phyloP scores from a whole-genome alignment of 352 stramenopile genomes.

The Globisporangium nagaii region DNA sequence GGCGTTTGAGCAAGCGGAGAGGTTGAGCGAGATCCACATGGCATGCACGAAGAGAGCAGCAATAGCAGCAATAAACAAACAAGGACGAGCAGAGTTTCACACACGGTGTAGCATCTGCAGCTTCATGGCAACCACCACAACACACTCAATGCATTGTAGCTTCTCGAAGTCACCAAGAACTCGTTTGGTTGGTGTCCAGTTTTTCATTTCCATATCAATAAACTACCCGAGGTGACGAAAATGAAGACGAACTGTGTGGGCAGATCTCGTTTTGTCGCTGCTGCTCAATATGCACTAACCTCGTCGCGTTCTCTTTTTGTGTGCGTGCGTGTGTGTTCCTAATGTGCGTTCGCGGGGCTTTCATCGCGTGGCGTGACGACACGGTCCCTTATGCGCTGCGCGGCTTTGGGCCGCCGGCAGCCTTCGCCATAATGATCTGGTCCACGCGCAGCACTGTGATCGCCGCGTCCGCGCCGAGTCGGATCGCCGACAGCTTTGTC shows the following conservation, averaged over 20 bases:
- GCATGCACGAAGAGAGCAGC: not conserved
- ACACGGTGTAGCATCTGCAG: not conserved
- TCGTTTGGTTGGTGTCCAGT: constrained; percentile 12
- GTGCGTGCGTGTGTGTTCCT: not conserved
- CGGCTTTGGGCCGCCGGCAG: constrained; percentile 92
- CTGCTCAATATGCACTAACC: not conserved
- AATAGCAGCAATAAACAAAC: not conserved
- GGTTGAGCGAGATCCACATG: constrained; percentile 73
- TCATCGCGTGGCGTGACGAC: no score
- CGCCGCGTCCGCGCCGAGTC: constrained; percentile 95
- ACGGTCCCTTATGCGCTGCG: constrained; percentile 46
- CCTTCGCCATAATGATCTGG: constrained; percentile 99
- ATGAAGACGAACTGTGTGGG: constrained; percentile 20
- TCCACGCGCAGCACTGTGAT: constrained; percentile 99
- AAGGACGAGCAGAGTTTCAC: not conserved
- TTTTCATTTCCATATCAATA: constrained; percentile 54
- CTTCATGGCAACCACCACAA: not conserved
- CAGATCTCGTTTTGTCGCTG: not conserved
- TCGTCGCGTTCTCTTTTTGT: not conserved
- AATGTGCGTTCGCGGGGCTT: not conserved
- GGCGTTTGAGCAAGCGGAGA: constrained; percentile 95
- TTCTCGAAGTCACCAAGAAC: not conserved
- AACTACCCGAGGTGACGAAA: constrained; percentile 48
- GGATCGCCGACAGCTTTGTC: constrained; percentile 96
- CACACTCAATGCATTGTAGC: not conserved